Conservation (phyloP, 1,139 yeast genomes). For the Scheffersomyces illinoinensis region DNA sequence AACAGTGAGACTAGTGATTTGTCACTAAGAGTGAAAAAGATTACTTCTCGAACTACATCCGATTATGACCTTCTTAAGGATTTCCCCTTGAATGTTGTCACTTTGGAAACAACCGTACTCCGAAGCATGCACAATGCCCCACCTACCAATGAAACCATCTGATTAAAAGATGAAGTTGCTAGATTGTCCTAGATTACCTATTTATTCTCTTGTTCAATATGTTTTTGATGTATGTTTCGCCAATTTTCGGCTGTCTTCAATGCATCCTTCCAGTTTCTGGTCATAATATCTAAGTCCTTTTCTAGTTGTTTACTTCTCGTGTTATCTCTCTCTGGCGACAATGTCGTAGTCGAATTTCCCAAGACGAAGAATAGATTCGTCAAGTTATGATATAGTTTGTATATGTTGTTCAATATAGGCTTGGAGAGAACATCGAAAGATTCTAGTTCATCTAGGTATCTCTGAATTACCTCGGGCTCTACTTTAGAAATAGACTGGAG, state of each 20-base stretch:
- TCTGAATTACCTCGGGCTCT: slow-evolving; percentile 19
- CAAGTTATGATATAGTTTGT: slow-evolving; percentile 22
- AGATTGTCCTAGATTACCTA: neutral
- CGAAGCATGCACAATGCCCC: neutral
- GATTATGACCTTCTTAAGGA: slow-evolving; percentile 25
- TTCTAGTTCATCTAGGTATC: slow-evolving; percentile 34
- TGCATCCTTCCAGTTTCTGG: slow-evolving; percentile 46
- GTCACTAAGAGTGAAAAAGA: slow-evolving; percentile 19
- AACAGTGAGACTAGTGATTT: slow-evolving; percentile 15
- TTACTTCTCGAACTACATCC: slow-evolving; percentile 1
- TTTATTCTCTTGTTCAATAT: neutral
- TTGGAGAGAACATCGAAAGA: slow-evolving; percentile 37
- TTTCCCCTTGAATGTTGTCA: slow-evolving; percentile 32
- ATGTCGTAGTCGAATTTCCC: neutral
- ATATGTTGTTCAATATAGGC: slow-evolving; percentile 29
- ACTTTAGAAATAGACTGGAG: slow-evolving; percentile 17
- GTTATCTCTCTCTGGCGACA: slow-evolving; percentile 6
- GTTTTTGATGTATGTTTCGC: slow-evolving; percentile 23
- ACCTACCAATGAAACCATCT: neutral
- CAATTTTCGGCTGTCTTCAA: slow-evolving; percentile 49
- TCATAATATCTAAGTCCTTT: slow-evolving; percentile 37
- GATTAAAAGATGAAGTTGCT: neutral
- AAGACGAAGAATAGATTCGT: slow-evolving; percentile 18
- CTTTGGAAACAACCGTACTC: slow-evolving; percentile 34
- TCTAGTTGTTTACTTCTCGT: slow-evolving; percentile 27